Evolutionary conservation across 306 rosid species (phyloP), one percentile per base, ranked within the genome.

Genomic region (Astragalus membranaceus): DNA sequence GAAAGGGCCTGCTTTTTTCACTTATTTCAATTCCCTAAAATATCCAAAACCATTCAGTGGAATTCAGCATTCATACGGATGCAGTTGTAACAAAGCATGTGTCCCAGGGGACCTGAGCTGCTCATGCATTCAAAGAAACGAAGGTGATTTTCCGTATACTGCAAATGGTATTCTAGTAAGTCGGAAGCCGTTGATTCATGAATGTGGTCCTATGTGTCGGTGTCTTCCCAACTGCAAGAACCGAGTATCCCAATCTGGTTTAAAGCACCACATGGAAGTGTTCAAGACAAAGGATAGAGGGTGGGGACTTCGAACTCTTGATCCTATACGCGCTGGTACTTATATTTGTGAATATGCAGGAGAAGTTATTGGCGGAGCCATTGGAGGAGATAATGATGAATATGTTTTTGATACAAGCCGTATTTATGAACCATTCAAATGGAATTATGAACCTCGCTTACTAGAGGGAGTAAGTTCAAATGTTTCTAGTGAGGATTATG

Each of bases 341-440:
- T 86, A 78, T 76, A 80, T 88, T 58, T 88, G 89, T 32, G 91
- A 88, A 73, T 88, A 82, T 80, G 91, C 87, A 6, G 91, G 90
- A 6, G 87, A 82, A 74, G 85, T 82, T 66, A 72, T 86, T 73
- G 89, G 84, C 10, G 75, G 41, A 55, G 75, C 32, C 39, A 74
- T 52, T 64, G 60, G 65, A 66, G 64, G 54, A 23, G 76, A 77
- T 69, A 52, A 41, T 7, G 88, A 84, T 73, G 91, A 84, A 16
- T 86, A 82, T 80, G 55, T 79, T 58, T 88, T 88, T 78, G 84
- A 86, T 72, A 80, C 89, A 15, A 78, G 76, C 55, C 88, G 74
- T 49, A 62, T 58, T 67, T 88, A 70, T 76, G 54, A 64, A 12
- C 37, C 86, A 35, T 80, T 86, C 72, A 81, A 81, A 75, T 86